Conservation (phyloP, 257 asterid genomes). For the Solanum arcanum region DNA sequence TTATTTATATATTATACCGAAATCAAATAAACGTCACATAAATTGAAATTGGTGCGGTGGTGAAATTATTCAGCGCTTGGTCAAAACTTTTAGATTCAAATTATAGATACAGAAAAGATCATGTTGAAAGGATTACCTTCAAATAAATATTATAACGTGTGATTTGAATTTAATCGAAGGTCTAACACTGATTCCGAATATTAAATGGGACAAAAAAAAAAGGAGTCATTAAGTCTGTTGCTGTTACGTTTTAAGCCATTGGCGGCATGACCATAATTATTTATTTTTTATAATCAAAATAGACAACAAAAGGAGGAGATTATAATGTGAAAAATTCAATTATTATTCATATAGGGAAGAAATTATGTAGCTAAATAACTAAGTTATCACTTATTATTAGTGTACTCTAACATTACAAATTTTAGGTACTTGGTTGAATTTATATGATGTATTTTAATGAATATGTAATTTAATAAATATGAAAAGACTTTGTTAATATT, state of each 20-base stretch:
- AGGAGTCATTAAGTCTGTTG: background rate
- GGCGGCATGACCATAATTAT: background rate
- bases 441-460: background rate
- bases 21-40: background rate
- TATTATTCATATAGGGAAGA: background rate
- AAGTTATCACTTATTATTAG: background rate
- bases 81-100: background rate
- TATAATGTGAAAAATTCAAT: background rate
- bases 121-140: too few relatives aligned
- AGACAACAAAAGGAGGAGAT: background rate
- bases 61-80: too few relatives aligned
- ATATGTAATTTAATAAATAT: too few relatives aligned
- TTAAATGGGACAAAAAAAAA: background rate
- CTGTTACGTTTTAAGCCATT: background rate
- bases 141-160: too few relatives aligned
- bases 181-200: too few relatives aligned
- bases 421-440: background rate
- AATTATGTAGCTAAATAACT: background rate
- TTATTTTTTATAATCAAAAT: background rate
- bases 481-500: background rate
- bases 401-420: background rate
- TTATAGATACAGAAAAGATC: too few relatives aligned
- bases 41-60: background rate
- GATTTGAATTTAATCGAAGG: too few relatives aligned
- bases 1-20: too few relatives aligned